Evolutionary conservation across 306 rosid species (phyloP), one percentile per base, ranked within the genome.

Genomic region (Pachyrhizus erosus): DNA sequence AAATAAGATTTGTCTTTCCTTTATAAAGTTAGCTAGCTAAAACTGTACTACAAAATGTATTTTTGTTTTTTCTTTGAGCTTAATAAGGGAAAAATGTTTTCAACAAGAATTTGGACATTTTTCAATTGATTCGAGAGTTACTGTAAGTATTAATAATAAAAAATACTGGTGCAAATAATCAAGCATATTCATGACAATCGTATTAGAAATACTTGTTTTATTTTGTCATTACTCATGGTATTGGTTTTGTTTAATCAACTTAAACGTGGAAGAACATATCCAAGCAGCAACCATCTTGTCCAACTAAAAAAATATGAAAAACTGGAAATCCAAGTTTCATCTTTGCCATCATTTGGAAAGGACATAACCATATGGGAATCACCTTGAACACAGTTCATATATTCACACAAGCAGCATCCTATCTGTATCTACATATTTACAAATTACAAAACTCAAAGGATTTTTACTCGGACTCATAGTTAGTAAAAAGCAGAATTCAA

Each of bases 391-490:
- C 34, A 15, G 20, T 55, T 31, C 60, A 52, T 51, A 61, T 31
- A 55, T 75, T 29, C 49, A 78, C n/a, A 54, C 24, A 68, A 77
- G 1, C 65, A 49, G 29, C 40, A 58, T 66, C 52, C 49, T 42
- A 72, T 57, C 49, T 70, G 61, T 10, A 83, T 70, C 60, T 75
- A 61, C 9, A 83, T 80, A 80, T 43, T 69, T 66, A 83, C 84
- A 60, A 26, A 26, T 62, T 29, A 49, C 31, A 75, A 48, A 45
- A 61, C 18, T 26, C 20, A 74, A 34, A 55, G 15, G 62, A 31
- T 39, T 37, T 70, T 15, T 55, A 10, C 66, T 61, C 18, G 62
- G 11, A 48, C 23, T 76, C 79, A 48, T 57, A 76, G n/a, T 45
- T 45, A 71, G 10, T 37, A 40, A 4, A 49, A 51, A 75, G 73